Evolutionary conservation across 768 basidiomycete species (phyloP).

Genomic region (Mycena galericulata): DNA sequence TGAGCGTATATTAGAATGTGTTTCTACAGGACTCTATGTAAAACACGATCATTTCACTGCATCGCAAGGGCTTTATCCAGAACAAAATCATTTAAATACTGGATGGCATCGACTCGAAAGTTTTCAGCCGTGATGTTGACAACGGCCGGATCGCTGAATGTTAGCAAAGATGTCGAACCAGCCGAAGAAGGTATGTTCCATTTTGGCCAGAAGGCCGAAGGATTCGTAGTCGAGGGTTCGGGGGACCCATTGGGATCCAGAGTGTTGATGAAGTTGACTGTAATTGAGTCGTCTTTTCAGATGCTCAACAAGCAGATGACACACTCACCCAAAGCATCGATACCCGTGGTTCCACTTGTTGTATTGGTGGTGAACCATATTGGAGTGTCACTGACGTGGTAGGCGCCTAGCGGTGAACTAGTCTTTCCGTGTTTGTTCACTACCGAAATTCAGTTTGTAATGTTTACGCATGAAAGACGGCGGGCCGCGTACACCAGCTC

Average conservation of each 20-base stretch:
- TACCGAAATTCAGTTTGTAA: slow-evolving; percentile 28
- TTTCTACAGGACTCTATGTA: no score
- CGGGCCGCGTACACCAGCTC: slow-evolving; percentile 47
- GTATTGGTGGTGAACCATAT: slow-evolving; percentile 23
- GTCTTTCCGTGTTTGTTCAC: slow-evolving; percentile 48
- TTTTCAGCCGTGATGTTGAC: slow-evolving; percentile 16
- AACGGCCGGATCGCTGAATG: slow-evolving; percentile 10
- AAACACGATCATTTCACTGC: no score
- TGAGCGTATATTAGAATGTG: no score
- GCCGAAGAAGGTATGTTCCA: background rate
- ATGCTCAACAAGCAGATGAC: background rate
- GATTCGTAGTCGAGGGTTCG: background rate
- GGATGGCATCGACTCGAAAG: slow-evolving; percentile 7
- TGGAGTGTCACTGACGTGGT: slow-evolving; percentile 32
- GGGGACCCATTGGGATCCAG: slow-evolving; percentile 17
- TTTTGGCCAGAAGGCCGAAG: slow-evolving; percentile 3
- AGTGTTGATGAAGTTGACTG: slow-evolving; percentile 26
- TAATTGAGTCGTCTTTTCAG: background rate
- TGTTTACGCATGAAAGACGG: background rate
- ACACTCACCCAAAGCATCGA: slow-evolving; percentile 9
- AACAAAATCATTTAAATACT: slow-evolving; percentile 3
- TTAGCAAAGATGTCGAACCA: slow-evolving; percentile 1
- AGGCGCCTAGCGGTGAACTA: slow-evolving; percentile 41
- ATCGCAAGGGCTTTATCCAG: background rate
- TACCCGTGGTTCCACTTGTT: background rate